These are phyloP conservation scores for Noccaea bulbosa DNA, from an alignment of 345 rosid species.

Conservation along the genomic window DNA sequence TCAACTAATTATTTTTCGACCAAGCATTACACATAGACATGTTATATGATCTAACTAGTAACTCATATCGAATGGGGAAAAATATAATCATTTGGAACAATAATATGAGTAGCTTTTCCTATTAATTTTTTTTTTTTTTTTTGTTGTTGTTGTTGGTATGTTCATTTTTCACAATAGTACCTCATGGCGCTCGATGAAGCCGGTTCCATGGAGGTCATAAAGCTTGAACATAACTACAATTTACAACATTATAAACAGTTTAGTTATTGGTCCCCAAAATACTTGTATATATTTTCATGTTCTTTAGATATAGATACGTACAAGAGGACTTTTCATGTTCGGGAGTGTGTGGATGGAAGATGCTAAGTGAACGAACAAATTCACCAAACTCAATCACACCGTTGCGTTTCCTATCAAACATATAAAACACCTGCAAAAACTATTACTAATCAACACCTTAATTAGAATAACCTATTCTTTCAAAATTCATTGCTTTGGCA, in stretches of 20 bases:
- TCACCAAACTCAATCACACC: conserved; percentile 72
- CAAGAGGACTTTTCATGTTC: conserved; percentile 58
- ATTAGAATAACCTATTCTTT: not conserved
- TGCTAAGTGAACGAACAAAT: conserved; percentile 65
- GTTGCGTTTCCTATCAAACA: conserved; percentile 66
- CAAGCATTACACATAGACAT: not conserved
- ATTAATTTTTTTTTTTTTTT: too few species aligned
- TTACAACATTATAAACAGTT: not conserved
- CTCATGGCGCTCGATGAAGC: conserved; percentile 64
- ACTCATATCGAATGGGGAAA: too few species aligned
- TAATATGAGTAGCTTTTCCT: too few species aligned
- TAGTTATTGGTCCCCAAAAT: not conserved
- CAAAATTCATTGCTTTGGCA: not conserved
- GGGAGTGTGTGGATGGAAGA: conserved; percentile 74
- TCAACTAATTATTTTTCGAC: conserved; percentile 49
- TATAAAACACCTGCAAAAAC: conserved; percentile 53
- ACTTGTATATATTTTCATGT: not conserved
- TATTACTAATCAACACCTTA: not conserved
- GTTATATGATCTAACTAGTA: too few species aligned
- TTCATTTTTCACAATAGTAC: conserved; percentile 32
- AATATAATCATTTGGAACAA: too few species aligned
- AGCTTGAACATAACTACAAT: conserved; percentile 58
- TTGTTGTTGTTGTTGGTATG: too few species aligned
- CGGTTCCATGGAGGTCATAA: conserved; percentile 61
- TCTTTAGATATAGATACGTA: conserved; percentile 32